Percentiles rank a stretch among this genome's conserved stretches.
Evolutionary conservation across 78 protist species (phyloP).

Genomic region (Creolimax fragrantissima): DNA sequence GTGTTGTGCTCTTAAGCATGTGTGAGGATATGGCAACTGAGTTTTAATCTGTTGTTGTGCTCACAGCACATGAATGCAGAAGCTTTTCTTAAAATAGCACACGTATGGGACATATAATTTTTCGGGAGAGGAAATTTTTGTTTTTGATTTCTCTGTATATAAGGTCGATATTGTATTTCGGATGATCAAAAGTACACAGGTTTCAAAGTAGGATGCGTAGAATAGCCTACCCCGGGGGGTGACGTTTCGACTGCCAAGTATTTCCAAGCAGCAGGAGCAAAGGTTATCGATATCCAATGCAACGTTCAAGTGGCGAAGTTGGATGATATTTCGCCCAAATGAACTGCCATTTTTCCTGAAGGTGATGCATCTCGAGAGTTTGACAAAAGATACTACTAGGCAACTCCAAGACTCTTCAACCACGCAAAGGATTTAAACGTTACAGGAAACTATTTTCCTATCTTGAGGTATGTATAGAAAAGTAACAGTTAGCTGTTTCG

Average conservation of each 20-base stretch:
- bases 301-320: neutral
- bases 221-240: too few relatives aligned
- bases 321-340: neutral
- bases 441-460: constrained; percentile 48
- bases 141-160: too few relatives aligned
- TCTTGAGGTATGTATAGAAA: constrained; percentile 85
- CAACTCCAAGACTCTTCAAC: constrained; percentile 22
- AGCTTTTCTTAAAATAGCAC: too few relatives aligned
- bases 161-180: neutral
- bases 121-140: too few relatives aligned
- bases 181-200: neutral
- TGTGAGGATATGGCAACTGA: too few relatives aligned
- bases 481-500: constrained; percentile 54
- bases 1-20: too few relatives aligned
- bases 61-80: too few relatives aligned
- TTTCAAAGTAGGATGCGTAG: neutral
- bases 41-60: too few relatives aligned
- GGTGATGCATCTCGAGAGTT: constrained; percentile 42
- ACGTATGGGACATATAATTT: too few relatives aligned
- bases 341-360: constrained; percentile 73
- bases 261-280: neutral
- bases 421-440: constrained; percentile 9
- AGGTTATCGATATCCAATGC: neutral
- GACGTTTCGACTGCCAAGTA: neutral
- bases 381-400: constrained; percentile 25